Base-by-base conservation (phyloP, 805 yeast species). In the Kluyveromyces siamensis region DNA sequence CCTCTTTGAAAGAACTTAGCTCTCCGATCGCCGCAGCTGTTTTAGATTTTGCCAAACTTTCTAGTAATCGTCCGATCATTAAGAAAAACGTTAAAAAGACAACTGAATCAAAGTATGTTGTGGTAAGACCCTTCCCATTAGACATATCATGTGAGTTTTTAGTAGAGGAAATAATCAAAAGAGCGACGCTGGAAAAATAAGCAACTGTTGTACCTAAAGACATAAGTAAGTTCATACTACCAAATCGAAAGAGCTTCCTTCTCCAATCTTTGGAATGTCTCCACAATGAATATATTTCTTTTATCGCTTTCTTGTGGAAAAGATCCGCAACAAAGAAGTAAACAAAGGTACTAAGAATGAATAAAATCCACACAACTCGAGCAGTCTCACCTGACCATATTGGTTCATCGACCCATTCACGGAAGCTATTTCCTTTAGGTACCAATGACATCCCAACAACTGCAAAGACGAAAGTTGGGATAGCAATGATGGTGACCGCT, bases 31-130 rank as follows among this genome's bases (percentile, higher is more conserved):
- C 83, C 40, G 77, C 76, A 0, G 88, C 81, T 1, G 90, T 83
- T 57, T 80, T 80, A 30, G 74, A 70, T 59, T 83, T 85, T 1
- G 90, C 79, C 53, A 74, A 73, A 27, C 83, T 72, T 62, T 85
- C 91, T 44, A 85, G 69, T 27, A 82, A 67, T 41, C 87, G 73
- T 1, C 95, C 95, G 50, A 83, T 78, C 44, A 85, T 69, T 48
- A 85, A 66, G 63, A 85, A 85, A 57, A 85, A 79, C 0, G 89
- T 76, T 53, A 85, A 69, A 58, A 85, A 85, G 2, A 85, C 87
- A 27, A 84, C 91, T 6, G 90, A 81, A 58, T 85, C 95, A 60
- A 85, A 85, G 57, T 83, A 85, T 0, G 86, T 81, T 4, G 87
- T 81, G 14, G 78, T 72, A 50, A 73, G 72, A 1, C 49, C 52